Percentiles rank a stretch among this genome's conserved stretches.
phyloP scores from a whole-genome alignment of 805 yeast genomes.

The Starmerella geochares region DNA sequence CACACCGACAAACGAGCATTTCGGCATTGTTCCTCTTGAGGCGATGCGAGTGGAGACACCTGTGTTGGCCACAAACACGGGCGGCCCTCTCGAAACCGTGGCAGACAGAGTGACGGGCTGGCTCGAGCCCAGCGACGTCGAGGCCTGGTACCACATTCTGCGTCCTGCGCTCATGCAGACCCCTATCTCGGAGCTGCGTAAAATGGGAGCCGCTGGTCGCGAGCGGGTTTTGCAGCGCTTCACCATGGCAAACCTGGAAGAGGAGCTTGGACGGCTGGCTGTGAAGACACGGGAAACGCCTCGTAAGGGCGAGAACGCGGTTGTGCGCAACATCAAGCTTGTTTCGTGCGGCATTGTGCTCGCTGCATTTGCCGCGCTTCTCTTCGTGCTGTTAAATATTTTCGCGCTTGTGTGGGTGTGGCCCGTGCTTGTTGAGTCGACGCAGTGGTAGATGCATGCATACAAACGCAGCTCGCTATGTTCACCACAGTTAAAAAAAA shows the following conservation, averaged over 20 bases:
- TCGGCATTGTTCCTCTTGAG: constrained; percentile 95
- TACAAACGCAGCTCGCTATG: no score
- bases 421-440: constrained; percentile 14
- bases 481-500: no score
- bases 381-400: background rate
- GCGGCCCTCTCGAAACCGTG: constrained; percentile 86
- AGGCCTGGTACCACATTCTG: constrained; percentile 33
- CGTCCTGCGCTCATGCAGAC: constrained; percentile 25
- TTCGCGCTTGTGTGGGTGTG: constrained; percentile 3
- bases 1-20: constrained; percentile 88
- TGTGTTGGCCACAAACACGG: constrained; percentile 75
- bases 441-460: constrained; percentile 18
- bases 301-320: constrained; percentile 19
- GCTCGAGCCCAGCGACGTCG: constrained; percentile 30
- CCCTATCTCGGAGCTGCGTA: constrained; percentile 20
- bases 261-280: constrained; percentile 25
- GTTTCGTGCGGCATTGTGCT: constrained; percentile 7
- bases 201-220: constrained; percentile 30
- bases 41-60: constrained; percentile 80
- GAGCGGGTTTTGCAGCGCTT: constrained; percentile 30
- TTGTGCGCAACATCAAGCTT: constrained; percentile 8
- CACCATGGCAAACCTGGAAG: constrained; percentile 29
- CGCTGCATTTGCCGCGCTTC: background rate
- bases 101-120: constrained; percentile 36
- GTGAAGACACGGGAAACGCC: constrained; percentile 17